Evolutionary conservation across 2,329 filamentous ascomycete genomes (phyloP).

Genomic region (Cercospora berteroae): DNA sequence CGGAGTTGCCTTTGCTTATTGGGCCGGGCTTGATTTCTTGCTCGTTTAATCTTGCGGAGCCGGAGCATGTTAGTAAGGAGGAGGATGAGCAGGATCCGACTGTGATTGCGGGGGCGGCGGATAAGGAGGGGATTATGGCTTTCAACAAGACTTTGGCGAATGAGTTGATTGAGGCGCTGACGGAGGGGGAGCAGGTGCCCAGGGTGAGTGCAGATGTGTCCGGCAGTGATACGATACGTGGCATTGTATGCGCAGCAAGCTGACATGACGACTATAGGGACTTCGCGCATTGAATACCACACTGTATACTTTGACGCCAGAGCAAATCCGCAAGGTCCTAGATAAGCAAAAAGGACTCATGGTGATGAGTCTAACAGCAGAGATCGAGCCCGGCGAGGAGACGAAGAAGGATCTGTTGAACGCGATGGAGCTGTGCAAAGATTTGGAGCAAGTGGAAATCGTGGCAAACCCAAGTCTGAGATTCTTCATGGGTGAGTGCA

Average conservation of each 20-base stretch:
- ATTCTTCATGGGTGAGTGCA: slow-evolving; percentile 41
- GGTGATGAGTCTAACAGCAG: slow-evolving; percentile 41
- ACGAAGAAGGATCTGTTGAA: slow-evolving; percentile 39
- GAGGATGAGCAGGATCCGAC: slow-evolving; percentile 37
- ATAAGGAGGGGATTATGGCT: slow-evolving; percentile 38
- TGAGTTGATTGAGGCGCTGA: slow-evolving; percentile 37
- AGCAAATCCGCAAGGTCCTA: slow-evolving; percentile 39
- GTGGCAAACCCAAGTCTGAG: slow-evolving; percentile 40
- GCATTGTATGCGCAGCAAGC: not conserved
- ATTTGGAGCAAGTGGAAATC: slow-evolving; percentile 43
- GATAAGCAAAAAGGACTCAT: slow-evolving; percentile 40
- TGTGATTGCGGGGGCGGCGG: slow-evolving; percentile 32
- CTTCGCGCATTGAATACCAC: slow-evolving; percentile 43
- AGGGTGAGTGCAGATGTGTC: not conserved
- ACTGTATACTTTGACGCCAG: slow-evolving; percentile 42
- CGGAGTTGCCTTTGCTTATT: slow-evolving; percentile 39
- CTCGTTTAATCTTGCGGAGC: slow-evolving; percentile 40
- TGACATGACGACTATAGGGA: slow-evolving; percentile 15
- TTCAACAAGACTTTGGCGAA: slow-evolving; percentile 37
- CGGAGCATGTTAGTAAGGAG: slow-evolving; percentile 33
- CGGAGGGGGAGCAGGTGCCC: slow-evolving; percentile 37
- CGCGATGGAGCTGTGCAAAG: slow-evolving; percentile 32
- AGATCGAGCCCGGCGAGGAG: slow-evolving; percentile 38
- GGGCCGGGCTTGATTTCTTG: slow-evolving; percentile 41
- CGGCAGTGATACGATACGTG: not conserved